Evolutionary conservation across 129 eudicot species (phyloP), one percentile per base, ranked within the genome.

Genomic region (Pseudognaphalium luteoalbum): DNA sequence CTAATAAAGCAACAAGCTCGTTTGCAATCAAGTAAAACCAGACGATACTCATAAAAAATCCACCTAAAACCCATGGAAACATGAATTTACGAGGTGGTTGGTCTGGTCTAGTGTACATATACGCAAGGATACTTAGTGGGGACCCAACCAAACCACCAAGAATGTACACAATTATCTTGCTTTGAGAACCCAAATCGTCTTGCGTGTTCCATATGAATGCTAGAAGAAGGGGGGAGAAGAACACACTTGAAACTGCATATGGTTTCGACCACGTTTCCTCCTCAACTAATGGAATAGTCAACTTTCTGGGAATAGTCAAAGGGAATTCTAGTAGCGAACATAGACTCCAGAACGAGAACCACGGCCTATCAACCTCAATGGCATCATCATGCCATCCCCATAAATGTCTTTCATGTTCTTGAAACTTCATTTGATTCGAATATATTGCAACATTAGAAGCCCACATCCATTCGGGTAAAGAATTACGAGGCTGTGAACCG

Each of bases 381-480:
- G 79, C 85, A 29, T 95, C 99, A 35, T 95, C 97, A 54, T 57
- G 85, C 96, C 99, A 95, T 34, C 99, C 97, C 99, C 99, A 91
- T 61, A 88, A 58, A 80, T 82, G 87, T 75, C 87, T 86, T 65
- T 95, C 99, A 33, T 87, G 88, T 71, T 93, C 96, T 60, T 77
- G 87, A 41, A 78, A 71, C 69, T 80, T 90, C 68, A 76, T 57
- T 4, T 90, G 92, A 74, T 91, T 86, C 0, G 99, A 91, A 81
- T 91, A 95, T 72, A 95, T 95, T 16, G 99, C 99, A 37, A 95
- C 96, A 79, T 91, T 91, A 2, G 97, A 86, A 39, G 97, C 99
- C 99, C 99, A 95, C 99, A 95, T 91, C 99, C 97, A 95, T 77
- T 95, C 97, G 33, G 99, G 99, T 68, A 95, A 81, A 5, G 94